Conservation (phyloP, 83 land plant species). For the Picea abies region DNA sequence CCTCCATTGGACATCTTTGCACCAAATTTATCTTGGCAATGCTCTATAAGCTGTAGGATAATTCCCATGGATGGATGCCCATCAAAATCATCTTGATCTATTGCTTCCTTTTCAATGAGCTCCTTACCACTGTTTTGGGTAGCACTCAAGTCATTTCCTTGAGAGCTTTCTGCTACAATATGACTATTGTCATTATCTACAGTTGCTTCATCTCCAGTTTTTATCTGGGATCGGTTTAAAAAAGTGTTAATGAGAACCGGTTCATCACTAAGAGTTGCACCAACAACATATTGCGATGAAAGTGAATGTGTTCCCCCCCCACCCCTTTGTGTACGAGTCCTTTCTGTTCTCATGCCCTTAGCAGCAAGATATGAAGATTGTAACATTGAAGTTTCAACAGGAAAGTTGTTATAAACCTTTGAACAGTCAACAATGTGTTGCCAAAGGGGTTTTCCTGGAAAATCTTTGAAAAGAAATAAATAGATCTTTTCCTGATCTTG, state of each 20-base stretch:
- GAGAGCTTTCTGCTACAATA: conserved; percentile 14
- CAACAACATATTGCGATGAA: conserved; percentile 52
- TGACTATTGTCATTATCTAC: conserved; percentile 6
- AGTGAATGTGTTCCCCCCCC: conserved; percentile 19
- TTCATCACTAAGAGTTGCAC: conserved; percentile 51
- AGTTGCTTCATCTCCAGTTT: conserved; percentile 1
- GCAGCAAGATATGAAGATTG: conserved; percentile 18
- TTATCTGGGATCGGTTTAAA: conserved; percentile 23
- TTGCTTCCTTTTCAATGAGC: conserved; percentile 23
- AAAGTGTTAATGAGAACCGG: conserved; percentile 44
- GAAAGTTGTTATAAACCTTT: conserved; percentile 48
- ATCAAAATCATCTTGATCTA: conserved; percentile 66
- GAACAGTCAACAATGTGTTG: conserved; percentile 47
- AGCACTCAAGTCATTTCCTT: background rate
- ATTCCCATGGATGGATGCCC: conserved; percentile 55
- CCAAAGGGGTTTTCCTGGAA: conserved; percentile 41
- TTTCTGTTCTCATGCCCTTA: conserved; percentile 34
- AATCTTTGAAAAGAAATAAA: conserved; percentile 34
- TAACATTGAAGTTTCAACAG: conserved; percentile 45
- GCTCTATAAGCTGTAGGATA: conserved; percentile 37
- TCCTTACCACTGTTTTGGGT: conserved; percentile 3
- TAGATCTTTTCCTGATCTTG: conserved; percentile 37
- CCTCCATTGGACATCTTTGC: background rate
- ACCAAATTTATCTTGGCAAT: conserved; percentile 39
- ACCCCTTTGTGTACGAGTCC: conserved; percentile 13